Percentiles rank a stretch among this genome's conserved stretches.
These are phyloP conservation scores for Malus fusca DNA, from an alignment of 306 rosid species.

Conservation along the genomic window DNA sequence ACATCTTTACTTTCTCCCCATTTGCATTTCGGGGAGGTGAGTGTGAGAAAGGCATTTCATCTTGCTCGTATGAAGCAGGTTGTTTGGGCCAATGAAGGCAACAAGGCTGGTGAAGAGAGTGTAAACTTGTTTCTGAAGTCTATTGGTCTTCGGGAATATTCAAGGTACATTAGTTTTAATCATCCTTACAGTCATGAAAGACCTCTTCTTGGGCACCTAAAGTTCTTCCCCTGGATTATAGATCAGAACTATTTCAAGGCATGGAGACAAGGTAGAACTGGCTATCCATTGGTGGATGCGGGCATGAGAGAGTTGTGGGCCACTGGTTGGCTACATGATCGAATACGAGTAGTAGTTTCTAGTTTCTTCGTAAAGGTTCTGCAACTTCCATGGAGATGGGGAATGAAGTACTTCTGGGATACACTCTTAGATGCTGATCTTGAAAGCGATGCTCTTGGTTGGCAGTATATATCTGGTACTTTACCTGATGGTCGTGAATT, in stretches of 20 bases:
- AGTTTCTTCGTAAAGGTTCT: conserved; percentile 93
- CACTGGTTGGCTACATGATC: conserved; percentile 94
- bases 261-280: conserved; percentile 98
- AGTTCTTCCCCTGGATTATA: conserved; percentile 79
- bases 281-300: conserved; percentile 95
- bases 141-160: conserved; percentile 86
- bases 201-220: conserved; percentile 86
- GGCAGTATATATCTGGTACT: conserved; percentile 93
- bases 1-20: conserved; percentile 95
- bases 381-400: conserved; percentile 99
- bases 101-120: conserved; percentile 79
- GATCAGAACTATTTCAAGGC: conserved; percentile 69
- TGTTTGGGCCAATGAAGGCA: conserved; percentile 85
- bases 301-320: conserved; percentile 99
- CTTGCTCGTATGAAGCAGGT: conserved; percentile 94
- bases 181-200: conserved; percentile 76
- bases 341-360: conserved; percentile 87
- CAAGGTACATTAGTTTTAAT: conserved; percentile 85
- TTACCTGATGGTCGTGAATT: conserved; percentile 86
- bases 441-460: conserved; percentile 93
- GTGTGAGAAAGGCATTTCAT: conserved; percentile 92
- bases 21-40: conserved; percentile 93
- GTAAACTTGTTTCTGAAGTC: conserved; percentile 83
- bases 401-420: conserved; percentile 98
- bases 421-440: conserved; percentile 97